These are phyloP conservation scores for Apiospora kogelbergensis DNA, from an alignment of 2,329 filamentous ascomycete species.

Conservation along the genomic window DNA sequence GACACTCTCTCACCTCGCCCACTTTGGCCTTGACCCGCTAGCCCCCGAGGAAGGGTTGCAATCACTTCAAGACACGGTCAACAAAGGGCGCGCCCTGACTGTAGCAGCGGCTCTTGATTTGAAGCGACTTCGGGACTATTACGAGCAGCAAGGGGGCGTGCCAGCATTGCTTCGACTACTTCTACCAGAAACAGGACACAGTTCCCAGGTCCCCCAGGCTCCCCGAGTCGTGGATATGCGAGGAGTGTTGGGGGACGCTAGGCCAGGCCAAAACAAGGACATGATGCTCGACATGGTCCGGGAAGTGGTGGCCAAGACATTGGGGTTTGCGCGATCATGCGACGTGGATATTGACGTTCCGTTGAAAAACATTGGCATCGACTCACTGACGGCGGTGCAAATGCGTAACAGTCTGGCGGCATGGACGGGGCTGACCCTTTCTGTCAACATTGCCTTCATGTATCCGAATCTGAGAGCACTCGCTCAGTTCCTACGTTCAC, in stretches of 20 bases:
- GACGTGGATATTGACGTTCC: slow-evolving; percentile 24
- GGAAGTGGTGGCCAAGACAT: slow-evolving; percentile 24
- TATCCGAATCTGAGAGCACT: slow-evolving; percentile 23
- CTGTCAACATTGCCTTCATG: slow-evolving; percentile 22
- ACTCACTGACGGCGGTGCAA: slow-evolving; percentile 28
- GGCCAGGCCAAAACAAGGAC: slow-evolving; percentile 17
- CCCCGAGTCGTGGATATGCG: slow-evolving; percentile 16
- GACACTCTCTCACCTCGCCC: slow-evolving; percentile 21
- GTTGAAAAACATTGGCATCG: slow-evolving; percentile 26
- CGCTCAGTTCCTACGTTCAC: slow-evolving; percentile 20
- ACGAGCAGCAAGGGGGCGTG: slow-evolving; percentile 21
- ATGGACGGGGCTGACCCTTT: slow-evolving; percentile 23
- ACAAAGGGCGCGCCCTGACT: slow-evolving; percentile 19
- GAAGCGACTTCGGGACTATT: slow-evolving; percentile 21
- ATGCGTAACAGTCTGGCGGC: slow-evolving; percentile 25
- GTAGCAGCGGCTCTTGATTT: slow-evolving; percentile 27
- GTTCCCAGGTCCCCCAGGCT: neutral
- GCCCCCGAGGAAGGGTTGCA: slow-evolving; percentile 20
- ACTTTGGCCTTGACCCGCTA: slow-evolving; percentile 25
- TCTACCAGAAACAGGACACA: slow-evolving; percentile 10
- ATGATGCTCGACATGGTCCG: slow-evolving; percentile 25
- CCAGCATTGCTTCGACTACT: slow-evolving; percentile 22
- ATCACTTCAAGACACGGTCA: slow-evolving; percentile 22
- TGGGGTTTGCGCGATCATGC: slow-evolving; percentile 20
- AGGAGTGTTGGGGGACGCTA: slow-evolving; percentile 18